A percentile compares a stretch with the other conserved stretches of the same genome.
Evolutionary conservation across 129 eudicot species (phyloP).

Genomic region (Lactuca sativa): DNA sequence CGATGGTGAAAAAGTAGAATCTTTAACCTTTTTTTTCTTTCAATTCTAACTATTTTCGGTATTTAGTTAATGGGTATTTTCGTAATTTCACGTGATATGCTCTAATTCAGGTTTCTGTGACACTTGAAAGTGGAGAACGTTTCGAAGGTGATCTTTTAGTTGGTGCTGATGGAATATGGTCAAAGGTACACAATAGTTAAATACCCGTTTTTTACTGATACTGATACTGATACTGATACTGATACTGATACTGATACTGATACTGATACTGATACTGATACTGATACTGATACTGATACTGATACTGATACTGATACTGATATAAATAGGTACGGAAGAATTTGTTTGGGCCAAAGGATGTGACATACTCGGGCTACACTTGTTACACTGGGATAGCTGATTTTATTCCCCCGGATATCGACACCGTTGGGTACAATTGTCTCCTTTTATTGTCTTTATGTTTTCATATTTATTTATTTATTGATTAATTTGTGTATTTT

Average conservation of each 20-base stretch:
- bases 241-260: neutral
- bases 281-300: neutral
- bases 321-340: constrained; percentile 66
- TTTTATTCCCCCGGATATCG: constrained; percentile 92
- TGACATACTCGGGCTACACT: constrained; percentile 91
- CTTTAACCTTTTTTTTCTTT: constrained; percentile 5
- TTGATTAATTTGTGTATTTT: constrained; percentile 13
- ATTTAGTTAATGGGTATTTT: neutral
- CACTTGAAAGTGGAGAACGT: constrained; percentile 77
- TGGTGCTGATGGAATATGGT: constrained; percentile 99
- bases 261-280: neutral
- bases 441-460: neutral
- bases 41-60: neutral
- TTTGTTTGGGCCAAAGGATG: constrained; percentile 79
- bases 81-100: neutral
- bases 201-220: neutral
- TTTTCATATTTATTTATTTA: neutral
- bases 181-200: constrained; percentile 49
- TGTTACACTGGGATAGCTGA: constrained; percentile 99
- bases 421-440: constrained; percentile 71
- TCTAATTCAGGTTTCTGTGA: constrained; percentile 66
- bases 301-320: neutral
- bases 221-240: neutral
- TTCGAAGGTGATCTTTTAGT: constrained; percentile 92
- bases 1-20: constrained; percentile 70